Base-by-base conservation (phyloP, 1,284 basidiomycete species). In the Coniophora puteana region DNA sequence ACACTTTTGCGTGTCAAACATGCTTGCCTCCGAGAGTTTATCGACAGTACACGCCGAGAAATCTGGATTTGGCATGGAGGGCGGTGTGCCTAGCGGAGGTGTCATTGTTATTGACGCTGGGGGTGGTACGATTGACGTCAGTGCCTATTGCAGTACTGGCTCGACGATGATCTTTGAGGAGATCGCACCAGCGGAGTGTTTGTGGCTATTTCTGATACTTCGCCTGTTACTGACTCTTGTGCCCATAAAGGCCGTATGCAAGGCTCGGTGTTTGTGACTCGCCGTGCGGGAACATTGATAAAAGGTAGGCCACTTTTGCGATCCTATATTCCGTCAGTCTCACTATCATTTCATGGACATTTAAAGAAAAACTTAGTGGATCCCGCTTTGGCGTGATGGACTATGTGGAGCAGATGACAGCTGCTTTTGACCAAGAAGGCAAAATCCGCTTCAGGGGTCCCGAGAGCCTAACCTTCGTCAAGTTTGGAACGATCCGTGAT, bases 21-120 rank as follows among this genome's bases (percentile, higher is more conserved):
- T 64, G 5, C 54, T 70, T 20, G 60, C 62, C 2, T 46, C 60
- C 7, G 62, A 65, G 27, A 58, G 61, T 4, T 61, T 71, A 54
- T 63, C 62, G 55, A 69, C 16, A n/a, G 18, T 11, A 16, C 26
- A 28, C 14, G 31, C 17, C 26, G 20, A 41, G 1, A 30, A 12
- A 3, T 5, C 41, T 57, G 16, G 58, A 12, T 11, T 14, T 0
- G 32, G 5, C 18, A 25, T 20, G 34, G 33, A 58, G 57, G 51
- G 50, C 29, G 53, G 60, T 34, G n/a, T n/a, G n/a, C n/a, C n/a
- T n/a, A n/a, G n/a, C n/a, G 53, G 66, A 24, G 70, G 71, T 1
- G 51, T 75, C 6, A 55, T 71, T 33, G 55, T 75, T n/a, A 66
- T 75, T 13, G 74, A 76, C 47, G 72, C 73, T 8, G 73, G 74